Evolutionary conservation across 441 rosid genomes (phyloP).

Genomic region (Bocquillonia castaneifolia): DNA sequence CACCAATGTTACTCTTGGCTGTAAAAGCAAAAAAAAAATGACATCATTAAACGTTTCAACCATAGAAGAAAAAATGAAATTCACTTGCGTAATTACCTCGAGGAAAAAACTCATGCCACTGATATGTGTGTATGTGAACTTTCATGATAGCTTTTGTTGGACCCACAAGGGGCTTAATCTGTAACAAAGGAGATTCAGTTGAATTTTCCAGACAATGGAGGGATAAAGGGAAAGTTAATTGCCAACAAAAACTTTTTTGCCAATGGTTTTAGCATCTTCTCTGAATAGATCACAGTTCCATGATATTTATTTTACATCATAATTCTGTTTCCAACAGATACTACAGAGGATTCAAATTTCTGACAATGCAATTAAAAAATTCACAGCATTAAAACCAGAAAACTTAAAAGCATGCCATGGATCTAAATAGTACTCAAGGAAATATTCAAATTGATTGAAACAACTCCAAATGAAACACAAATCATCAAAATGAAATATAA

Average conservation of each 20-base stretch:
- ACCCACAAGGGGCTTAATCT: slow-evolving; percentile 90
- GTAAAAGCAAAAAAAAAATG: slow-evolving; percentile 32
- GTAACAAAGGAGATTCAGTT: slow-evolving; percentile 25
- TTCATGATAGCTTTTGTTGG: slow-evolving; percentile 82
- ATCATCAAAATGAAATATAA: background rate
- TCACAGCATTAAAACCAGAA: background rate
- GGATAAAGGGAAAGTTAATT: background rate
- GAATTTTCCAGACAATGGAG: background rate
- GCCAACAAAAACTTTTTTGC: background rate
- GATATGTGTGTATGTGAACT: slow-evolving; percentile 47
- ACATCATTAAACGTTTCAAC: slow-evolving; percentile 13
- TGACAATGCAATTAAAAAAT: background rate
- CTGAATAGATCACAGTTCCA: background rate
- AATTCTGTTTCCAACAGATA: slow-evolving; percentile 3
- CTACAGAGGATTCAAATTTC: background rate
- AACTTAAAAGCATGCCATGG: background rate
- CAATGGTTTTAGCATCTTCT: slow-evolving; percentile 5
- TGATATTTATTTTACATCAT: background rate
- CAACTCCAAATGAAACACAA: background rate
- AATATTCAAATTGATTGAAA: background rate
- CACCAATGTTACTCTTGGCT: slow-evolving; percentile 92
- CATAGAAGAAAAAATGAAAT: background rate
- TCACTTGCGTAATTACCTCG: slow-evolving; percentile 50
- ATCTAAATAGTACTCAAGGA: background rate
- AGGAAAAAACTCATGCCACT: slow-evolving; percentile 99